phyloP scores from a whole-genome alignment of 495 filamentous ascomycete genomes.

The Stereocaulon alpinum region DNA sequence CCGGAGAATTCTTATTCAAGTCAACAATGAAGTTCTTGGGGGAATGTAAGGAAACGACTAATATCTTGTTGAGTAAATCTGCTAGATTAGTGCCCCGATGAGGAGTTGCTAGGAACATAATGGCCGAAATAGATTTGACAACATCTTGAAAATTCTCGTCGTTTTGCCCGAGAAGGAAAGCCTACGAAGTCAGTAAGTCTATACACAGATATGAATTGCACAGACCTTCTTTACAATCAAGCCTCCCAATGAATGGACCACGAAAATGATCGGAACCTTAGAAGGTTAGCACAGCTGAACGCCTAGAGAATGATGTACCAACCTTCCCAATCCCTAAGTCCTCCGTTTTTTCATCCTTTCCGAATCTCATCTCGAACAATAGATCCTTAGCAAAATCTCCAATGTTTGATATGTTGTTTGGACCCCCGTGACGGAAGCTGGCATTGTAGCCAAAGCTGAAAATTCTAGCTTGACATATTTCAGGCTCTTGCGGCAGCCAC shows the following conservation, averaged over 20 bases:
- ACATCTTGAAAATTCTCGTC: conserved; percentile 24
- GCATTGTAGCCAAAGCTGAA: conserved; percentile 31
- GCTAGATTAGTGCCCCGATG: conserved; percentile 39
- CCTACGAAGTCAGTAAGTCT: no score
- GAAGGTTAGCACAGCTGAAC: neutral
- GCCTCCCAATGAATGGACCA: conserved; percentile 28
- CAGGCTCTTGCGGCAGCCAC: conserved; percentile 27
- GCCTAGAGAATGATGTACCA: no score
- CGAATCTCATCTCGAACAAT: conserved; percentile 25
- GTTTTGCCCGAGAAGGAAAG: no score
- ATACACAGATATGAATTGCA: no score
- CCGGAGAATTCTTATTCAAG: conserved; percentile 26
- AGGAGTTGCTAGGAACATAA: conserved; percentile 40
- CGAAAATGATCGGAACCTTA: conserved; percentile 25
- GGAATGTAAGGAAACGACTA: no score
- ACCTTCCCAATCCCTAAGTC: conserved; percentile 21
- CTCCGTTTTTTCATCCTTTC: conserved; percentile 19
- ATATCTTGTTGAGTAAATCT: conserved; percentile 28
- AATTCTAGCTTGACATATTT: conserved; percentile 24
- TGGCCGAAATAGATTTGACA: conserved; percentile 27
- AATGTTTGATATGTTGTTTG: conserved; percentile 18
- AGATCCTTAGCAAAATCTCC: conserved; percentile 33
- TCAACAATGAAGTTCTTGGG: conserved; percentile 33
- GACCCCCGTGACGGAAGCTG: conserved; percentile 20
- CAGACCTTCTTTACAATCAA: conserved; percentile 23